Conservation (phyloP, 768 basidiomycete species). For the Hortiboletus campestris region DNA sequence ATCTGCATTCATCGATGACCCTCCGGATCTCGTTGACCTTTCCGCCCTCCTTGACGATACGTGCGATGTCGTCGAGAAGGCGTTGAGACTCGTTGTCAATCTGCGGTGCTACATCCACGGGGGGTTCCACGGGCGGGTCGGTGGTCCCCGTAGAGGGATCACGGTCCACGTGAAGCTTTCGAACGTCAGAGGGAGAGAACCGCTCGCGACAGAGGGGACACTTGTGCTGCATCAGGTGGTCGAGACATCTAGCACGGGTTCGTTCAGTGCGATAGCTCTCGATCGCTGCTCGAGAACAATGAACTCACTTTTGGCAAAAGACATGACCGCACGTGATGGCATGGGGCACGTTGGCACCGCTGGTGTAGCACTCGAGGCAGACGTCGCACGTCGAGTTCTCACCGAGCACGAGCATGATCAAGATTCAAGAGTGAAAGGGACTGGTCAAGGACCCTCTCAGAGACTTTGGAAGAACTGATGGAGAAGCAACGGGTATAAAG, state of each 20-base stretch:
- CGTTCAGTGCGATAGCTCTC: slow-evolving; percentile 2
- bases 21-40: slow-evolving; percentile 48
- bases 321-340: slow-evolving; percentile 71
- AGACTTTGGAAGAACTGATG: background rate
- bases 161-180: slow-evolving; percentile 59
- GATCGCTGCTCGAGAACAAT: slow-evolving; percentile 20
- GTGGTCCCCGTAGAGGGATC: slow-evolving; percentile 33
- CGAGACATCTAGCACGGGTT: slow-evolving; percentile 48
- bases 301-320: slow-evolving; percentile 50
- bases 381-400: slow-evolving; percentile 71
- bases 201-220: slow-evolving; percentile 66
- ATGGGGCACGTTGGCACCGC: slow-evolving; percentile 54
- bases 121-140: slow-evolving; percentile 22
- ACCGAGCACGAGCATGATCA: slow-evolving; percentile 64
- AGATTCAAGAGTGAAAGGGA: slow-evolving; percentile 29
- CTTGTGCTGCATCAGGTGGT: slow-evolving; percentile 42
- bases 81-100: slow-evolving; percentile 46
- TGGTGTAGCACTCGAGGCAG: slow-evolving; percentile 63
- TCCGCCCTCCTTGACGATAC: slow-evolving; percentile 54
- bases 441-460: slow-evolving; percentile 35
- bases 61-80: slow-evolving; percentile 53
- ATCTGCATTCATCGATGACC: slow-evolving; percentile 49
- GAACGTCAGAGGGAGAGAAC: slow-evolving; percentile 45
- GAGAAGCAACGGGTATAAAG: slow-evolving; percentile 20
- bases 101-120: slow-evolving; percentile 13